Evolutionary conservation across 179 eudicot species (phyloP).

Genomic region (Spergularia azorica): DNA sequence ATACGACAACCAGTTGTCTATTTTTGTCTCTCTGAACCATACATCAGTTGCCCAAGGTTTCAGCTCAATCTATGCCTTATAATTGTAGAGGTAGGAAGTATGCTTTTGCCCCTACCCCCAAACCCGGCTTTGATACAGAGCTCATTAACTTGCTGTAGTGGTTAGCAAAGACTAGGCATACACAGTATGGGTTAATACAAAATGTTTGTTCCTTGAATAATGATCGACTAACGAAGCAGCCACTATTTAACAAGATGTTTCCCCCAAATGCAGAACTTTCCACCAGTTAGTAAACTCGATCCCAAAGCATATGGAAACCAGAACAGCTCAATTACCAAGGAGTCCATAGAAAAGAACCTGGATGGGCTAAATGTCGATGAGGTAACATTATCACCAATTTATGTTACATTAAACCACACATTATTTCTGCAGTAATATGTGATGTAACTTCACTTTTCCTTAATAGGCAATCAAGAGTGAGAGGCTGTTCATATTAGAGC

Average conservation of each 20-base stretch:
- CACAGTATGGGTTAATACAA: not conserved
- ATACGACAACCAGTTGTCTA: not conserved
- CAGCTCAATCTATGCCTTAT: not conserved
- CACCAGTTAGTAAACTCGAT: conserved; percentile 73
- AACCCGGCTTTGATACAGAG: not conserved
- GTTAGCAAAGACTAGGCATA: not conserved
- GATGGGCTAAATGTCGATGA: conserved; percentile 47
- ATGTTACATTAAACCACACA: not conserved
- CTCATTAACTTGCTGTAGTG: not conserved
- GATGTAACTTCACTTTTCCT: not conserved
- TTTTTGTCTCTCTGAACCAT: not conserved
- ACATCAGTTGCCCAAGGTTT: not conserved
- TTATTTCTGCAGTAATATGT: not conserved
- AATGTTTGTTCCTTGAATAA: conserved; percentile 4
- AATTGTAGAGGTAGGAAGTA: not conserved
- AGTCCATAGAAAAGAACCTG: conserved; percentile 40
- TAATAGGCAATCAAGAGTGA: conserved; percentile 53
- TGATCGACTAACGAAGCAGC: not conserved
- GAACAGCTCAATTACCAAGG: conserved; percentile 50
- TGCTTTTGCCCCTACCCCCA: not conserved
- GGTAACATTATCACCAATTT: conserved; percentile 27
- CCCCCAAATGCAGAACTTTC: conserved; percentile 59
- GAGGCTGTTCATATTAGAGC: conserved; percentile 66
- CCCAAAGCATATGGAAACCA: conserved; percentile 50
- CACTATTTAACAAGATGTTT: not conserved